Evolutionary conservation across 306 rosid genomes (phyloP).

Genomic region (Parietaria judaica): DNA sequence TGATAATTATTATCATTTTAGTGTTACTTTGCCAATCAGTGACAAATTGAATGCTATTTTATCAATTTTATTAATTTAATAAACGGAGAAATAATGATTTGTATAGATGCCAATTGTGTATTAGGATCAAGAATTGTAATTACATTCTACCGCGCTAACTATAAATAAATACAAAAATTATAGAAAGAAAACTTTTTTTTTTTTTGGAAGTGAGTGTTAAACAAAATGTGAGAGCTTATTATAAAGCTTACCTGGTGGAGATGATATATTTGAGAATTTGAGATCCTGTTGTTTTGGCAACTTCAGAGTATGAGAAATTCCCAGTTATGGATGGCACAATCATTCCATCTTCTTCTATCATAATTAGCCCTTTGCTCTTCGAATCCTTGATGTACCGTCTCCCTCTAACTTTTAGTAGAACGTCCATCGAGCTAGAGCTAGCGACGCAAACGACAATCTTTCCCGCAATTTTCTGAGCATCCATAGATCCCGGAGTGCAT

Average conservation of each 20-base stretch:
- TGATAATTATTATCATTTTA: too few species aligned
- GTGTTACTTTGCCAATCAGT: too few species aligned
- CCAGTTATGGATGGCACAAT: slow-evolving; percentile 52
- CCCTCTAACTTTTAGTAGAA: slow-evolving; percentile 35
- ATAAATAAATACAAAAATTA: too few species aligned
- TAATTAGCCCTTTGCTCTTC: slow-evolving; percentile 54
- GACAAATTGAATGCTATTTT: too few species aligned
- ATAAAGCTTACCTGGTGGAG: slow-evolving; percentile 53
- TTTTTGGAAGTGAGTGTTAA: too few species aligned
- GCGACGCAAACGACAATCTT: slow-evolving; percentile 60
- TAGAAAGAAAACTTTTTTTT: too few species aligned
- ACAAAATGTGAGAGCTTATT: too few species aligned
- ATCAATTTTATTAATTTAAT: too few species aligned
- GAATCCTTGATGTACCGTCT: slow-evolving; percentile 59
- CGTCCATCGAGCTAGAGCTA: slow-evolving; percentile 25
- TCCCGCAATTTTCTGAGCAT: slow-evolving; percentile 46
- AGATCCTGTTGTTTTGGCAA: slow-evolving; percentile 48
- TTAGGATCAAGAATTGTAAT: too few species aligned
- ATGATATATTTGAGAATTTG: slow-evolving; percentile 66
- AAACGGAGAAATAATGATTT: too few species aligned
- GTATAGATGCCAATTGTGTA: too few species aligned
- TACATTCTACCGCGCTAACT: too few species aligned
- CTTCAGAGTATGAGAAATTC: slow-evolving; percentile 48
- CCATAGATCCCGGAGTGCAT: slow-evolving; percentile 70
- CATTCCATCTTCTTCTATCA: slow-evolving; percentile 36